phyloP scores from a whole-genome alignment of 2,329 filamentous ascomycete genomes.

The Clarireedia paspali region DNA sequence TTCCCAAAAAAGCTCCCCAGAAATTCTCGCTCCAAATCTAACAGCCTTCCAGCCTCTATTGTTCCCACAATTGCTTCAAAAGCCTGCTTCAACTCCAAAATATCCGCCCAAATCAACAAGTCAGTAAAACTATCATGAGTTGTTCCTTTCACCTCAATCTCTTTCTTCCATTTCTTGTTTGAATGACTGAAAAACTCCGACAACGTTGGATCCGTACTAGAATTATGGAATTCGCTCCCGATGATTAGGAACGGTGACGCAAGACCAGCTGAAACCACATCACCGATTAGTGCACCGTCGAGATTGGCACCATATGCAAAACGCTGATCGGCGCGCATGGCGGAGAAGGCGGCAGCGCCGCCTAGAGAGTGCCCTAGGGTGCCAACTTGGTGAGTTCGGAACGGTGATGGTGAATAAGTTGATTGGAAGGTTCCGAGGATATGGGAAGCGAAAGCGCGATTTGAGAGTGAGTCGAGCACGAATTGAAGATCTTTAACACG shows the following conservation, averaged over 20 bases:
- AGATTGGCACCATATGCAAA: conserved; percentile 32
- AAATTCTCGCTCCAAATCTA: conserved; percentile 20
- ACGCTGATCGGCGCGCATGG: conserved; percentile 27
- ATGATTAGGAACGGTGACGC: conserved; percentile 28
- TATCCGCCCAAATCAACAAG: conserved; percentile 7
- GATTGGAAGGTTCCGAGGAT: not conserved
- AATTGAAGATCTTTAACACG: conserved; percentile 22
- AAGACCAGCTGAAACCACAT: conserved; percentile 22
- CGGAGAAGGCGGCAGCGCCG: conserved; percentile 29
- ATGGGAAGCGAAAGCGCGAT: not conserved
- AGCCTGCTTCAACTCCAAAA: not conserved
- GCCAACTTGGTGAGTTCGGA: conserved; percentile 18
- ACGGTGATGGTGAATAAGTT: not conserved
- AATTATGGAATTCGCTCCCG: conserved; percentile 21
- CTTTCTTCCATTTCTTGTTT: conserved; percentile 25
- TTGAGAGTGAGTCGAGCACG: conserved; percentile 18
- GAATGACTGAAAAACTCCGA: conserved; percentile 19
- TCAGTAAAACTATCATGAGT: conserved; percentile 30
- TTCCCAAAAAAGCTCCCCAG: conserved; percentile 18
- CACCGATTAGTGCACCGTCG: conserved; percentile 31
- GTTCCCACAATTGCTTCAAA: conserved; percentile 16
- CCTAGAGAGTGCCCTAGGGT: conserved; percentile 30
- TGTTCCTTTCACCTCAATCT: conserved; percentile 26
- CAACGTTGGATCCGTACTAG: conserved; percentile 27
- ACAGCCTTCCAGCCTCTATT: conserved; percentile 18